These are phyloP conservation scores for Hygrophoropsis aurantiaca DNA, from an alignment of 768 basidiomycete species.

Conservation along the genomic window DNA sequence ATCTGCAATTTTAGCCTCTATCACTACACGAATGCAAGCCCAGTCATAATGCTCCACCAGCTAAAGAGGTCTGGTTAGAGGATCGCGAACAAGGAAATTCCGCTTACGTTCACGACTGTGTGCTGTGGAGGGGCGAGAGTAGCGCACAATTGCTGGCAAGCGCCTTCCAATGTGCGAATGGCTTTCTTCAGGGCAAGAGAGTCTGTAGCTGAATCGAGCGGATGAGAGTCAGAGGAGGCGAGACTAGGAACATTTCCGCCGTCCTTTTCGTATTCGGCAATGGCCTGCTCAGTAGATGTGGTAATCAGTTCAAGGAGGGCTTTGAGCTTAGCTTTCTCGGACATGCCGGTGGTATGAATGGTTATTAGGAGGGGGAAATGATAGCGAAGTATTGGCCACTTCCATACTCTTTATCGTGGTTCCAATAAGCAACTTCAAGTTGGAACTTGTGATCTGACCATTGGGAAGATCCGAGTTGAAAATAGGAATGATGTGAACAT, in stretches of 20 bases:
- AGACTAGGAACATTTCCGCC: slow-evolving; percentile 10
- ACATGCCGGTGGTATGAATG: background rate
- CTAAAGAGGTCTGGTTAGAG: background rate
- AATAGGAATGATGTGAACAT: background rate
- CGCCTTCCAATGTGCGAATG: slow-evolving; percentile 17
- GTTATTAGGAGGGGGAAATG: background rate
- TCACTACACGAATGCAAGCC: slow-evolving; percentile 34
- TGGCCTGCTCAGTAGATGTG: slow-evolving; percentile 9
- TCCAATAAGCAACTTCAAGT: background rate
- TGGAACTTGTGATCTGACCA: background rate
- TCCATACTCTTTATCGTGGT: background rate
- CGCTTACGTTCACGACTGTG: slow-evolving; percentile 16
- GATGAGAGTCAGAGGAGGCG: slow-evolving; percentile 1
- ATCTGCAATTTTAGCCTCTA: slow-evolving; percentile 39
- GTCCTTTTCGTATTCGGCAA: slow-evolving; percentile 14
- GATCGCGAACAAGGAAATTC: background rate
- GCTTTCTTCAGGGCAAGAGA: slow-evolving; percentile 13
- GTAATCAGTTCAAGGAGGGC: slow-evolving; percentile 15
- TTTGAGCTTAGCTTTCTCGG: slow-evolving; percentile 7
- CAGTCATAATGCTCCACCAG: slow-evolving; percentile 2
- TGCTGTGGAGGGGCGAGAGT: slow-evolving; percentile 14
- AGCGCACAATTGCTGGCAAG: slow-evolving; percentile 18
- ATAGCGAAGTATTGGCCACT: background rate
- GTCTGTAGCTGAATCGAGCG: slow-evolving; percentile 3
- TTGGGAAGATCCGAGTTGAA: background rate